Base-by-base conservation (phyloP, 2,329 filamentous ascomycete species). In the Magnaporthiopsis rhizophila region DNA sequence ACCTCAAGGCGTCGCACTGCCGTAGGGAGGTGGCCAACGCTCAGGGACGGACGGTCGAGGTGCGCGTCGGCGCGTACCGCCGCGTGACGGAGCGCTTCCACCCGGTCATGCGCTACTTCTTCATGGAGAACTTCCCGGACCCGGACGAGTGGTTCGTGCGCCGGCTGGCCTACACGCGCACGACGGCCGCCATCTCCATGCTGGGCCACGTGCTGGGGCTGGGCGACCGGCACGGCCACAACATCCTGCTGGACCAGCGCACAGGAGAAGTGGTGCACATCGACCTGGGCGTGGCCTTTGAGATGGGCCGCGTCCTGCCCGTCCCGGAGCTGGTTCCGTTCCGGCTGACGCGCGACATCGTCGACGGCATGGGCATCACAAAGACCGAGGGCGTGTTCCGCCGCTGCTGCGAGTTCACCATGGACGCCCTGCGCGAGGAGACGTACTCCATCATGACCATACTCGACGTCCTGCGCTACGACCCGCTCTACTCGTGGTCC, bases 401-500 rank as follows among this genome's bases (percentile, higher is more conserved):
- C 9, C 87, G 96, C n/a, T 98, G 94, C 77, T 99, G 95, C 75
- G 96, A 99, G 74, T 98, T 98, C 74, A 98, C 93, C 0, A 85
- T 99, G 38, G 92, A 97, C 67, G 93, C 96, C 1, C 80, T 99
- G 50, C 88, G 95, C n/a, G 90, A 96, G 71, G 95, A 99, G 74
- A 91, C 91, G 15, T 96, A 97, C 74, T 93, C 90, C 59, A 99
- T 99, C 78, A 98, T 97, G 93, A 98, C 95, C 0, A 92, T 99
- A 63, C 86, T 99, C 26, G 96, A 99, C 72, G 96, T 99, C 28
- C 80, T 99, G 65, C 89, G 96, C n/a, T 98, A 97, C 76, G 95
- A 99, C 80, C 96, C 95, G 1, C 79, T 99, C 66, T 96, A 98
- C 75, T 95, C 88, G 66, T 99, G 95, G 95, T 94, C 91, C 50